Conservation (phyloP, 202 grass and related monocot species). For the Setaria viridis region DNA sequence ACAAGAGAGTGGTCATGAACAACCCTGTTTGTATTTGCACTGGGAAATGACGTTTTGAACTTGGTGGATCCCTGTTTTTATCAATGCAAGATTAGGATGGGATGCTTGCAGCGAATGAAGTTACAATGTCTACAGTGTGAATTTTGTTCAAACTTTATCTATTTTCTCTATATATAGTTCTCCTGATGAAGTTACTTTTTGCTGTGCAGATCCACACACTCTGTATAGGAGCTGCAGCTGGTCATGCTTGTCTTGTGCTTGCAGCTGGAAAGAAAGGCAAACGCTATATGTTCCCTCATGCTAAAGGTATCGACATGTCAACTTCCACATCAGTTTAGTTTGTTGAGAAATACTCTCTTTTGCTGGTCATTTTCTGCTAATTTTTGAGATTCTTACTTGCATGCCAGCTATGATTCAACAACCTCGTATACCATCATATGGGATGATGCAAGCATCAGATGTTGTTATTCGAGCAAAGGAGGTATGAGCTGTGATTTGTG, state of each 20-base stretch:
- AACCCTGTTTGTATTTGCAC: background rate
- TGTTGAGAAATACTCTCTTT: slow-evolving; percentile 19
- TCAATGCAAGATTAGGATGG: slow-evolving; percentile 25
- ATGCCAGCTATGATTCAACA: slow-evolving; percentile 92
- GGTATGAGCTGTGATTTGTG: slow-evolving; percentile 51
- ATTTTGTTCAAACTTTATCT: slow-evolving; percentile 26
- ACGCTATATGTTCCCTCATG: slow-evolving; percentile 97
- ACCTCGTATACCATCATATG: slow-evolving; percentile 82
- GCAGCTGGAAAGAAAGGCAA: slow-evolving; percentile 97
- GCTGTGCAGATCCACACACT: slow-evolving; percentile 81
- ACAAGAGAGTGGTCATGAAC: background rate
- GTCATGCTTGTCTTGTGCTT: slow-evolving; percentile 90
- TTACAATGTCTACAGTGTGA: slow-evolving; percentile 9
- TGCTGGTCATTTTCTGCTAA: slow-evolving; percentile 44
- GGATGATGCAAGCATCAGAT: slow-evolving; percentile 88
- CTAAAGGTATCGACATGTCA: slow-evolving; percentile 60
- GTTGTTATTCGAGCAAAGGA: slow-evolving; percentile 90
- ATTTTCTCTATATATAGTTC: slow-evolving; percentile 10
- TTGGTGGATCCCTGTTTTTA: background rate
- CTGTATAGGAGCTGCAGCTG: slow-evolving; percentile 74
- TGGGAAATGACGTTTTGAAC: slow-evolving; percentile 32
- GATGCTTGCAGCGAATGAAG: slow-evolving; percentile 15
- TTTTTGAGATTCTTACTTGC: slow-evolving; percentile 43
- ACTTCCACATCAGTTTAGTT: background rate
- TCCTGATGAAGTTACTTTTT: slow-evolving; percentile 40